These are phyloP conservation scores for Globisporangium mamillatum DNA, from an alignment of 352 stramenopile genomes.

Conservation along the genomic window DNA sequence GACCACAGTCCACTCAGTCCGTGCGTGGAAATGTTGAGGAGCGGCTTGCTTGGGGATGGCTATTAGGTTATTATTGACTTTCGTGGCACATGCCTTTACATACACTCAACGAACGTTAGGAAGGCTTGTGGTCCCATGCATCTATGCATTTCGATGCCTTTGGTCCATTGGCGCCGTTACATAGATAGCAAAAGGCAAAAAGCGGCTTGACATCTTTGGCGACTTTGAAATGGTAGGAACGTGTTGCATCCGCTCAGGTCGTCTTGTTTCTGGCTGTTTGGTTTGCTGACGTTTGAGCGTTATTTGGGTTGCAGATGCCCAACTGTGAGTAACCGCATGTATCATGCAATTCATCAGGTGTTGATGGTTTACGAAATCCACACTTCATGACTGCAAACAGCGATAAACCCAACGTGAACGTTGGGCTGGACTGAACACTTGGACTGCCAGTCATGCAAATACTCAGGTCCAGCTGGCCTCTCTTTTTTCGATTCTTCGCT, in stretches of 20 bases:
- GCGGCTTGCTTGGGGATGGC: no score
- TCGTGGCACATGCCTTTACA: neutral
- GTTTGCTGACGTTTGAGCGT: neutral
- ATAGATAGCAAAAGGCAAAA: no score
- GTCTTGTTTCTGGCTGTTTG: neutral
- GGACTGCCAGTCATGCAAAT: neutral
- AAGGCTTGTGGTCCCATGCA: neutral
- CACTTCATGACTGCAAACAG: neutral
- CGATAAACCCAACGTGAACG: no score
- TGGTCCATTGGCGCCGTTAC: neutral
- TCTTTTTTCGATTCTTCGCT: neutral
- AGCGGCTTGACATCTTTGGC: neutral
- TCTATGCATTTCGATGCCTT: neutral
- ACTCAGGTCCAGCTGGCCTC: neutral
- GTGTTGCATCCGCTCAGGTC: neutral
- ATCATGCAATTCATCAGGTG: neutral
- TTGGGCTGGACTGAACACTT: neutral
- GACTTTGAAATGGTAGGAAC: neutral
- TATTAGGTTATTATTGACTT: no score
- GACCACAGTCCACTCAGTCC: no score
- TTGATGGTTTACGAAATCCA: neutral
- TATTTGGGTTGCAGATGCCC: neutral
- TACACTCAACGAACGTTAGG: neutral
- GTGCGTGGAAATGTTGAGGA: no score
- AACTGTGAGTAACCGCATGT: neutral